Evolutionary conservation across 352 stramenopile species (phyloP).

Genomic region (Phytophthora fragariae): DNA sequence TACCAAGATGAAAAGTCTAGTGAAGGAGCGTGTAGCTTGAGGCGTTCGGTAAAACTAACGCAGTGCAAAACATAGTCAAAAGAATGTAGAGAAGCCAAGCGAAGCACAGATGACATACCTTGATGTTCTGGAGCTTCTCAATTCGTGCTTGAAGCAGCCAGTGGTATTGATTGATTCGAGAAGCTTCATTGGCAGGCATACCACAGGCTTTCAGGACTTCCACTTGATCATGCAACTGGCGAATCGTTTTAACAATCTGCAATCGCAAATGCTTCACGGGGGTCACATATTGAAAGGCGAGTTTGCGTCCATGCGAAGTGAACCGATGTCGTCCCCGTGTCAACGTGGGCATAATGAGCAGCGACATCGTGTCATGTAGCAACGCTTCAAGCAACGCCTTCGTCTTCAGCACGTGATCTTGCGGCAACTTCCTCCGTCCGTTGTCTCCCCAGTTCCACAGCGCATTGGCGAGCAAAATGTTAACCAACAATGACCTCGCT

Average conservation of each 20-base stretch:
- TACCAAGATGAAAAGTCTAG: conserved; percentile 86
- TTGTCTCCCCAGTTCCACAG: conserved; percentile 85
- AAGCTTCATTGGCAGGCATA: conserved; percentile 85
- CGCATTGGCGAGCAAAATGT: conserved; percentile 81
- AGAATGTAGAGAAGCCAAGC: neutral
- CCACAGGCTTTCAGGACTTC: conserved; percentile 79
- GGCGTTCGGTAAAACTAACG: conserved; percentile 82
- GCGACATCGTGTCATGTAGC: conserved; percentile 51
- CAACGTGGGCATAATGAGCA: conserved; percentile 74
- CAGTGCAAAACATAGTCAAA: neutral
- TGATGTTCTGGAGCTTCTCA: conserved; percentile 87
- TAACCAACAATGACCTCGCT: conserved; percentile 72
- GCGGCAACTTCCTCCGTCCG: conserved; percentile 61
- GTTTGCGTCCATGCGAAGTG: conserved; percentile 54
- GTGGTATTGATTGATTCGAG: conserved; percentile 90
- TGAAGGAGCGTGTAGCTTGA: conserved; percentile 88
- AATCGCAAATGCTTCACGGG: conserved; percentile 62
- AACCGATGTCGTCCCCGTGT: conserved; percentile 80
- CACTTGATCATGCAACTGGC: conserved; percentile 71
- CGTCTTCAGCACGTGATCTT: conserved; percentile 58
- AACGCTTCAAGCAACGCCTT: conserved; percentile 63
- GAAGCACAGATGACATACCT: conserved; percentile 16
- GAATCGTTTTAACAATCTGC: conserved; percentile 66
- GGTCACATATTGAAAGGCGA: conserved; percentile 51
- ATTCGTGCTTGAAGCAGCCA: conserved; percentile 86